A percentile compares a stretch with the other conserved stretches of the same genome.
phyloP scores from a whole-genome alignment of 2,329 filamentous ascomycete species.

The Diplodia scrobiculata region DNA sequence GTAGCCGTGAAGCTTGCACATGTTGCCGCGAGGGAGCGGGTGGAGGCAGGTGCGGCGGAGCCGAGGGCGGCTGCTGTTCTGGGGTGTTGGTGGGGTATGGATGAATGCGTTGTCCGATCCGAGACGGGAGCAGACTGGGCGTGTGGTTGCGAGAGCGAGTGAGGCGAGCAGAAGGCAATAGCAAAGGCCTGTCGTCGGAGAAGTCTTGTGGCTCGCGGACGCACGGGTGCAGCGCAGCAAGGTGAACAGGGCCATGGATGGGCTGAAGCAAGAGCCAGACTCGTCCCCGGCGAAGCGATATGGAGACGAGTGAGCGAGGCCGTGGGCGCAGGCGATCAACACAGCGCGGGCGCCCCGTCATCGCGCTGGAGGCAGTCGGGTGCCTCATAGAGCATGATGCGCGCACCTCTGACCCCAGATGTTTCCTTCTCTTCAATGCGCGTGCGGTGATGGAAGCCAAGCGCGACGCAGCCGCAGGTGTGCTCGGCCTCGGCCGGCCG shows the following conservation, averaged over 20 bases:
- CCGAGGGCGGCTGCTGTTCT: neutral
- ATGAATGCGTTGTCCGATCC: neutral
- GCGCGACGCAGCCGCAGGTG: neutral
- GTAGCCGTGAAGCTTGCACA: slow-evolving; percentile 45
- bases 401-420: slow-evolving; percentile 6
- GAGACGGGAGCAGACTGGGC: neutral
- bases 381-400: slow-evolving; percentile 11
- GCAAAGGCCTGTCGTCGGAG: no score
- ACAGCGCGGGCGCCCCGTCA: no score
- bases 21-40: slow-evolving; percentile 29
- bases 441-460: neutral
- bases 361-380: neutral
- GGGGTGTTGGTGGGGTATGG: neutral
- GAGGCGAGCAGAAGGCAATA: neutral
- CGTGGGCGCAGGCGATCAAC: no score
- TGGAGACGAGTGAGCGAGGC: no score
- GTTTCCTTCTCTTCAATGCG: neutral
- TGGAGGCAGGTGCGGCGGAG: neutral
- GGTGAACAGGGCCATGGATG: neutral
- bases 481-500: neutral
- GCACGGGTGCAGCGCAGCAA: neutral
- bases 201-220: neutral
- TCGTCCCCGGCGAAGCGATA: neutral
- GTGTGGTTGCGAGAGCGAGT: neutral
- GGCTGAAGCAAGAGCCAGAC: slow-evolving; percentile 5